Base-by-base conservation (phyloP, 2,329 filamentous ascomycete genomes). In the Parastagonospora nodorum region DNA sequence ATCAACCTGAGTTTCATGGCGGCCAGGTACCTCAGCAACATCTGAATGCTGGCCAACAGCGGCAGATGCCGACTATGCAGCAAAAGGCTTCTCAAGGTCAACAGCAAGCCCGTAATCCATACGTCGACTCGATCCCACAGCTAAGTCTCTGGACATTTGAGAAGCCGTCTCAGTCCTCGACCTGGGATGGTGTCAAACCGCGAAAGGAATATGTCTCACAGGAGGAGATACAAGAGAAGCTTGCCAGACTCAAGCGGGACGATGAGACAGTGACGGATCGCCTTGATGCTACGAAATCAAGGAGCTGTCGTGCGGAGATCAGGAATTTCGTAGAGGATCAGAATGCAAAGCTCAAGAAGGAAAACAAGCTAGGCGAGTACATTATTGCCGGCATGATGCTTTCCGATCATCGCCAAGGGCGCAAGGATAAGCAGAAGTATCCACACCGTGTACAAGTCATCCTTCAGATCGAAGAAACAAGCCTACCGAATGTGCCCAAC, bases 251-350 rank as follows among this genome's bases (percentile, higher is more conserved):
- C 14, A 56, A 56, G 19, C 60, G 55, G 11, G 64, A 58, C 27
- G 50, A 55, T 8, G 24, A 35, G 4, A 55, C 57, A 11, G 59
- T 68, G 16, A 64, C 59, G n/a, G 50, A 57, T 14, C 49, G 45
- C 6, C 40, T 69, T 32, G 57, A 64, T 3, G 58, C 62, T 1
- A 66, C 72, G 5, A 43, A 61, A 4, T 70, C 70, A 6, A 40
- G 57, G 2, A 67, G 62, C 33, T 63, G 62, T 30, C 62, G 63
- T 24, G 55, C 53, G 2, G 39, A 64, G 1, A 57, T 72, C 37
- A 60, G 67, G 10, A 53, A 64, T 15, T 61, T 72, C 15, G 63
- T 71, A 4, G 51, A 66, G 12, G 53, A 66, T 4, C 56, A 72
- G 45, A 73, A 64, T 28, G 43, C 52, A 7, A 42, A 46, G 12